Percentiles rank a stretch among this genome's conserved stretches.
Evolutionary conservation across 441 rosid genomes (phyloP).

Genomic region (Corymbia citriodora): DNA sequence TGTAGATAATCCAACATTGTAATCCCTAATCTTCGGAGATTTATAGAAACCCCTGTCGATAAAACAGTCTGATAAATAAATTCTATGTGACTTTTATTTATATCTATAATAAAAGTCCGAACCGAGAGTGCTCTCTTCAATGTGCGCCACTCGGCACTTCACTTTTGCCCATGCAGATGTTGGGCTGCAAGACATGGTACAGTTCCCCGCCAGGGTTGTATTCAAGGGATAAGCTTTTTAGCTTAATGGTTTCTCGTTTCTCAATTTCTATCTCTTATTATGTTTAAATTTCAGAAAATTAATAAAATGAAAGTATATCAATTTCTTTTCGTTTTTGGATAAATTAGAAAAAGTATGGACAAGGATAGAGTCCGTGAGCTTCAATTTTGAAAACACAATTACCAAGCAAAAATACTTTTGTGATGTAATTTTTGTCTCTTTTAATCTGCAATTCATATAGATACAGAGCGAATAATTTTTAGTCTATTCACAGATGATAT

Average conservation of each 20-base stretch:
- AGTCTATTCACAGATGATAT: not conserved
- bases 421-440: not conserved
- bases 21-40: accelerated
- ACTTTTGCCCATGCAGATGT: not conserved
- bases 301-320: not conserved
- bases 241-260: not conserved
- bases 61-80: not conserved
- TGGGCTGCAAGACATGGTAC: accelerated
- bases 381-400: not conserved
- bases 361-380: not conserved
- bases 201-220: not conserved
- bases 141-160: not conserved
- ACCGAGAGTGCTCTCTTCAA: accelerated
- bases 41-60: accelerated
- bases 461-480: not conserved
- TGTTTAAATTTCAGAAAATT: not conserved
- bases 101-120: no score
- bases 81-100: not conserved
- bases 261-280: not conserved
- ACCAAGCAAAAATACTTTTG: not conserved
- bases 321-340: not conserved
- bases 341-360: not conserved
- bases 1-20: not conserved
- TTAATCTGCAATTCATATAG: not conserved
- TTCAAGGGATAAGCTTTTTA: not conserved